Base-by-base conservation (phyloP, 805 yeast genomes). In the Candida hispaniensis region DNA sequence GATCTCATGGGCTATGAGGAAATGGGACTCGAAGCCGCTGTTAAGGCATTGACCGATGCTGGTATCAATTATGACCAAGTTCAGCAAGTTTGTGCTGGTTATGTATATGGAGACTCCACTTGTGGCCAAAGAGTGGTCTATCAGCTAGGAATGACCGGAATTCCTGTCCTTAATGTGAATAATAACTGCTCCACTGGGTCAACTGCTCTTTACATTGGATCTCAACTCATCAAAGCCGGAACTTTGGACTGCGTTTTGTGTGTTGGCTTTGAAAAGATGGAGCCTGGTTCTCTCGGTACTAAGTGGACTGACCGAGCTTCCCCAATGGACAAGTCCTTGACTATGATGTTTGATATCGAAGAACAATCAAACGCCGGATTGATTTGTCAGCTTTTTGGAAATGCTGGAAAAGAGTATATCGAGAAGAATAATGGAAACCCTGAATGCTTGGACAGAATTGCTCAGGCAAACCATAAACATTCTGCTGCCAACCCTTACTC, bases 161-260 rank as follows among this genome's bases (percentile, higher is more conserved):
- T 44, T 25, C 50, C 50, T n/a, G 38, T 47, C 14, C 23, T 42
- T 21, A 47, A 47, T 29, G 49, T 47, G 20, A 47, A 47, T 44
- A 47, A 47, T 39, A 47, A 47, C 34, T 47, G 50, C 24, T 44
- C 49, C 6, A 47, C 49, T 4, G 50, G 50, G 5, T 47, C 50
- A 12, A 39, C 49, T 5, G 50, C 49, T 6, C 36, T 47, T 10
- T 43, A 13, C 33, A 39, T 44, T 25, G 50, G 43, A 16, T 36
- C 41, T 17, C 41, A 34, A 19, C 39, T 46, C 36, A 38, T 47
- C 14, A 39, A 41, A 22, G 42, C 44, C 11, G 50, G 50, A 6
- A 26, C 39, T 10, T 41, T 34, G 2, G 50, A 47, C 34, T 46
- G 47, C 18, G 47, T 47, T 13, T 41, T 47, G 14, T 44, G 47